Percentiles rank a stretch among this genome's conserved stretches.
These are phyloP conservation scores for Iberis pinnata DNA, from an alignment of 345 rosid genomes.

Conservation along the genomic window DNA sequence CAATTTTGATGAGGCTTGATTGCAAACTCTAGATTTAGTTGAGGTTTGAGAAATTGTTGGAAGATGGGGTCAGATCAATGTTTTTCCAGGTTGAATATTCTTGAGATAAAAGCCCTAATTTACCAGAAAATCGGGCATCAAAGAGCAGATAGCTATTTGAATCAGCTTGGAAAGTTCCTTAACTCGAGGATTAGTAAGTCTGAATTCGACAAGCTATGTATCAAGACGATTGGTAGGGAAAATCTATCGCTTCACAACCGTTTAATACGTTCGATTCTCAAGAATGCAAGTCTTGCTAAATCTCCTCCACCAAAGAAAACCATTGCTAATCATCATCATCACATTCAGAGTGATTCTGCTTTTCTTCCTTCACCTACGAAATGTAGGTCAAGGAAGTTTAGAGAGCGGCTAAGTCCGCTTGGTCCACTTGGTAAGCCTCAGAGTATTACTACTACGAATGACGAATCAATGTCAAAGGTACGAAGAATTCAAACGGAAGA, in stretches of 20 bases:
- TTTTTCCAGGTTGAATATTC: constrained; percentile 1
- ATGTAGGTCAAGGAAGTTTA: constrained; percentile 59
- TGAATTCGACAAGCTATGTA: constrained; percentile 59
- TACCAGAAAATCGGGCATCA: constrained; percentile 51
- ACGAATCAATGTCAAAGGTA: constrained; percentile 48
- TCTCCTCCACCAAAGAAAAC: constrained; percentile 35
- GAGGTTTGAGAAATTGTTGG: constrained; percentile 4
- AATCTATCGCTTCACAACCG: constrained; percentile 64
- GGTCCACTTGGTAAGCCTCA: constrained; percentile 86
- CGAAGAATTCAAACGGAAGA: constrained; percentile 63
- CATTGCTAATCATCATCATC: neutral
- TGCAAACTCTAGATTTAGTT: constrained; percentile 1
- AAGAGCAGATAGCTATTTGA: constrained; percentile 65
- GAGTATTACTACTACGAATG: constrained; percentile 37
- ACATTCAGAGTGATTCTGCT: constrained; percentile 37
- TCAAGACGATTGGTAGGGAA: constrained; percentile 58
- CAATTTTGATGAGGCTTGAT: neutral
- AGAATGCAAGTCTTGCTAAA: constrained; percentile 53
- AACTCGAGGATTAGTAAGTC: constrained; percentile 49
- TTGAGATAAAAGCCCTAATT: constrained; percentile 19
- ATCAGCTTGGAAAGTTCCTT: constrained; percentile 57
- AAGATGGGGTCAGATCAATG: constrained; percentile 29
- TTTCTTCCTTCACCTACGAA: constrained; percentile 67
- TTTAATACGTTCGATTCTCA: constrained; percentile 56
- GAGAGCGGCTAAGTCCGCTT: constrained; percentile 72